Conservation (phyloP, 495 filamentous ascomycete genomes). For the Entonaema liquescens region DNA sequence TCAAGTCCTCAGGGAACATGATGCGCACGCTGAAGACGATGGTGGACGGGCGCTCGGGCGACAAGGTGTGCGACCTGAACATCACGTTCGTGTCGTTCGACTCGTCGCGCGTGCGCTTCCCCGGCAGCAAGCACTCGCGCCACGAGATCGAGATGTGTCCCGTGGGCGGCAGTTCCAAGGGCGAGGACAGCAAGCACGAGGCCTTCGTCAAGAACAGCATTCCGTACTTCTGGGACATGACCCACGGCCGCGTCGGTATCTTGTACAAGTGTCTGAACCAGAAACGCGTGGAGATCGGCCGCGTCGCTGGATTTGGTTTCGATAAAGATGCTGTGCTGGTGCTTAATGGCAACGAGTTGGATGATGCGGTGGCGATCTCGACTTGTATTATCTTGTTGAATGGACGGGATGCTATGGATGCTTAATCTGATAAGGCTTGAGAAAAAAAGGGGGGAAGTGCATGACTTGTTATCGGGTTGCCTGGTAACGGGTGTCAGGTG, state of each 20-base stretch:
- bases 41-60: slow-evolving; percentile 24
- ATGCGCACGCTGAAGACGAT: slow-evolving; percentile 46
- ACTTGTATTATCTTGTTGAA: slow-evolving; percentile 46
- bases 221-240: slow-evolving; percentile 48
- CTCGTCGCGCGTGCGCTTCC: slow-evolving; percentile 39
- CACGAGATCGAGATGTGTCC: slow-evolving; percentile 44
- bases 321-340: slow-evolving; percentile 43
- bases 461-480: no score
- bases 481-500: no score
- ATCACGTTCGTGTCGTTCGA: slow-evolving; percentile 46
- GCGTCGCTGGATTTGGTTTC: slow-evolving; percentile 42
- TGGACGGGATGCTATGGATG: slow-evolving; percentile 45
- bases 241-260: slow-evolving; percentile 36
- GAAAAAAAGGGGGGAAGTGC: background rate
- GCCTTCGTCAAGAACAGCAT: slow-evolving; percentile 43
- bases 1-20: slow-evolving; percentile 45
- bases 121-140: slow-evolving; percentile 33
- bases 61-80: slow-evolving; percentile 44
- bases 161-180: slow-evolving; percentile 33
- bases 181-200: slow-evolving; percentile 41
- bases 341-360: slow-evolving; percentile 40
- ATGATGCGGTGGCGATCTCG: slow-evolving; percentile 41
- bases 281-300: slow-evolving; percentile 43
- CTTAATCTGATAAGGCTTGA: slow-evolving; percentile 1
- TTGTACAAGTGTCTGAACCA: slow-evolving; percentile 48